Conservation (phyloP, 495 filamentous ascomycete species). For the Aspergillus haitiensis region DNA sequence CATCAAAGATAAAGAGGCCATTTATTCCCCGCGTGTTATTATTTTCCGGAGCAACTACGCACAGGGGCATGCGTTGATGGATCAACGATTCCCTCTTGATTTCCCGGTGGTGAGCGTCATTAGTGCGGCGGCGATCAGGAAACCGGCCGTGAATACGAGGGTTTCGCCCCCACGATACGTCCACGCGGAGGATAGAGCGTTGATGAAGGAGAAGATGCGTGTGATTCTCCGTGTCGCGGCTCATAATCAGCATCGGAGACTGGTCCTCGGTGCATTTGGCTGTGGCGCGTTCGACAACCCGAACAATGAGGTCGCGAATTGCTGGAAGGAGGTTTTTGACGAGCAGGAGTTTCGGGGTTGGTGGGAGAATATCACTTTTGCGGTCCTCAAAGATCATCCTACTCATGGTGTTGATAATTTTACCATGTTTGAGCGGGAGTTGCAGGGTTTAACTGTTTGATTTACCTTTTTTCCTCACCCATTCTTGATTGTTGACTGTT, state of each 20-base stretch:
- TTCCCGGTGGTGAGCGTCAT: conserved; percentile 58
- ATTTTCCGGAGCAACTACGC: conserved; percentile 50
- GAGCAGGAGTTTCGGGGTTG: conserved; percentile 54
- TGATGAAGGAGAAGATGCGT: conserved; percentile 60
- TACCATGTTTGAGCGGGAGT: conserved; percentile 45
- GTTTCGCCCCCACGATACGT: conserved; percentile 30
- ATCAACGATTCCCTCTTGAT: conserved; percentile 25
- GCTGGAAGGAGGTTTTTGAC: conserved; percentile 58
- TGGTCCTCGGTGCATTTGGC: conserved; percentile 67
- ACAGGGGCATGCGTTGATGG: conserved; percentile 44
- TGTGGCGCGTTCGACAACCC: conserved; percentile 67
- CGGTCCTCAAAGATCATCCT: conserved; percentile 29
- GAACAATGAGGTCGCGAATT: conserved; percentile 57
- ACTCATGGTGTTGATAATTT: conserved; percentile 43
- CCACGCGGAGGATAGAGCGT: conserved; percentile 41
- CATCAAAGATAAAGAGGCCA: conserved; percentile 46
- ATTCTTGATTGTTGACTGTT: too few species aligned
- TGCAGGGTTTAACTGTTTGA: conserved; percentile 37
- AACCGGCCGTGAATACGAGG: conserved; percentile 41
- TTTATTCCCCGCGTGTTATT: conserved; percentile 62
- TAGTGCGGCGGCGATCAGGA: conserved; percentile 55
- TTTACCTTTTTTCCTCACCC: too few species aligned
- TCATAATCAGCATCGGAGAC: conserved; percentile 47
- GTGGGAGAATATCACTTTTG: conserved; percentile 40
- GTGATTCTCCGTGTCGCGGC: conserved; percentile 56